phyloP scores from a whole-genome alignment of 2,329 filamentous ascomycete species.

The Paecilomyces dactylethromorphus region DNA sequence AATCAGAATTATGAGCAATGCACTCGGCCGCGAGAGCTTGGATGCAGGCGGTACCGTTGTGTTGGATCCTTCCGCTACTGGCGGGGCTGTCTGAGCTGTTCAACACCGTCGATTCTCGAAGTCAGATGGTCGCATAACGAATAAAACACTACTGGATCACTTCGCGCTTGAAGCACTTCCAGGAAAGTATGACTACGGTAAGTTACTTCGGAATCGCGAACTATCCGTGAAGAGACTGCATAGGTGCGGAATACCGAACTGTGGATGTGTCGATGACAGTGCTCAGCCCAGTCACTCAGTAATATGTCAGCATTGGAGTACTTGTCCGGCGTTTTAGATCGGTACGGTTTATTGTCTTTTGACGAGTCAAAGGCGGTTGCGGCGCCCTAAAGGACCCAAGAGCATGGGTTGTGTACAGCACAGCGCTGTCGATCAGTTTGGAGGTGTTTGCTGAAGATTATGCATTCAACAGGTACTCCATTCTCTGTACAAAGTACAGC shows the following conservation, averaged over 20 bases:
- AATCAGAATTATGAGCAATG: not conserved
- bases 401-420: not conserved
- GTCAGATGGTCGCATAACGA: not conserved
- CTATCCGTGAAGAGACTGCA: not conserved
- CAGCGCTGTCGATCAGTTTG: not conserved
- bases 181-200: not conserved
- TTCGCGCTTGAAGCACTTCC: not conserved
- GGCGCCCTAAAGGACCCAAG: not conserved
- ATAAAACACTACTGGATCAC: not conserved
- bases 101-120: not conserved
- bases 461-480: not conserved
- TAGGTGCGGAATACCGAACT: not conserved
- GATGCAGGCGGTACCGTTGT: not conserved
- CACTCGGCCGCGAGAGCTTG: not conserved
- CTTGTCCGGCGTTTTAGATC: not conserved
- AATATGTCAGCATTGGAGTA: not conserved
- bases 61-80: not conserved
- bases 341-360: not conserved
- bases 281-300: not conserved
- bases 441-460: not conserved
- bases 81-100: not conserved
- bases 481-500: not conserved
- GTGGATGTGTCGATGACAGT: not conserved
- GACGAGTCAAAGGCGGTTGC: not conserved
- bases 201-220: not conserved